Percentiles rank a stretch among this genome's conserved stretches.
Conservation (phyloP, 1,284 basidiomycete genomes). For the Blastosporella zonata region DNA sequence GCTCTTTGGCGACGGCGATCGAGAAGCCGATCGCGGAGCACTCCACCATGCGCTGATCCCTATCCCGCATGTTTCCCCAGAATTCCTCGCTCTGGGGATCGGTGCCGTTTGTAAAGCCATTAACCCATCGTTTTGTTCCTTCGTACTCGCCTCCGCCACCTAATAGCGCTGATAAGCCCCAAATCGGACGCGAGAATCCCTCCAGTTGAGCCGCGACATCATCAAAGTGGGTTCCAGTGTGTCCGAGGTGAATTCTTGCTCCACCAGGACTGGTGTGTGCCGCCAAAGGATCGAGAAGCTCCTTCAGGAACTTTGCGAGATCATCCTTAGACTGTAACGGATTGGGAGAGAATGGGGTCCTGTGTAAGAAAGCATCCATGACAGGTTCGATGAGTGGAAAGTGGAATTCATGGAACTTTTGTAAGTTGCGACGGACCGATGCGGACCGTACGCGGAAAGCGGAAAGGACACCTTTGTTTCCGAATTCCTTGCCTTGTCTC, state of each 20-base stretch:
- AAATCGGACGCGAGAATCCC: conserved; percentile 73
- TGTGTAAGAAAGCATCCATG: conserved; percentile 30
- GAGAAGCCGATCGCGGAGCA: conserved; percentile 76
- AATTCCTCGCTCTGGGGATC: conserved; percentile 65
- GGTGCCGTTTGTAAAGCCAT: conserved; percentile 65
- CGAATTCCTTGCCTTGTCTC: too few species aligned
- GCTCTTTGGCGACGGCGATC: conserved; percentile 61
- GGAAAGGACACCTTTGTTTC: neutral
- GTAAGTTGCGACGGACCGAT: neutral
- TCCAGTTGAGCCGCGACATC: conserved; percentile 72
- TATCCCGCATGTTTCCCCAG: conserved; percentile 73
- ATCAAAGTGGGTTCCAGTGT: conserved; percentile 77
- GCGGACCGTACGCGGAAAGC: conserved; percentile 7
- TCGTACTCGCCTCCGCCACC: conserved; percentile 59
- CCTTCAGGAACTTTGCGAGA: conserved; percentile 51
- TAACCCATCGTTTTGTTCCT: conserved; percentile 58
- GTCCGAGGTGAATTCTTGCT: conserved; percentile 65
- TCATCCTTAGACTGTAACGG: conserved; percentile 58
- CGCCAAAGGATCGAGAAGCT: conserved; percentile 64
- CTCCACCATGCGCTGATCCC: conserved; percentile 82
- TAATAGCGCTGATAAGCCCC: conserved; percentile 69
- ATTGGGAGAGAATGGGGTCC: conserved; percentile 51
- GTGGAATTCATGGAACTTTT: neutral
- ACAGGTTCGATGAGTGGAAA: neutral
- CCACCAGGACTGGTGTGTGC: conserved; percentile 71